phyloP scores from a whole-genome alignment of 768 basidiomycete species.

The Clavulina sp. region DNA sequence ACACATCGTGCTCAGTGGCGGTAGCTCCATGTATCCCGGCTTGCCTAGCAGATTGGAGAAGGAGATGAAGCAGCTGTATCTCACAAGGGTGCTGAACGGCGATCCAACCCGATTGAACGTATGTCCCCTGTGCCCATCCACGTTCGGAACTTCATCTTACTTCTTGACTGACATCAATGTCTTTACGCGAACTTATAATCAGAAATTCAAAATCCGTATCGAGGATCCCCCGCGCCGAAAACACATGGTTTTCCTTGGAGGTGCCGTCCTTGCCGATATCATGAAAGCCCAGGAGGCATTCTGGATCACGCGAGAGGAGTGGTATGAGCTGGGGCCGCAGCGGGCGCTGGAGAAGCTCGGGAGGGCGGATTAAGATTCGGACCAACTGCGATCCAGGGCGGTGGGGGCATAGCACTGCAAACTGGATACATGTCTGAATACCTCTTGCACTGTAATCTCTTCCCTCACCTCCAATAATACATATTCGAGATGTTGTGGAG shows the following conservation, averaged over 20 bases:
- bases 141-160: neutral
- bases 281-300: slow-evolving; percentile 92
- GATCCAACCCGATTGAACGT: slow-evolving; percentile 77
- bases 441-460: too few relatives aligned
- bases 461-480: too few relatives aligned
- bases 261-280: slow-evolving; percentile 95
- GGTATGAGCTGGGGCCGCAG: slow-evolving; percentile 70
- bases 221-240: slow-evolving; percentile 97
- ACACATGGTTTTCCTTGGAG: slow-evolving; percentile 98
- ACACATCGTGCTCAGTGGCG: slow-evolving; percentile 93
- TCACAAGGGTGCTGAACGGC: slow-evolving; percentile 71
- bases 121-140: slow-evolving; percentile 20
- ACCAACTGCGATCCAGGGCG: too few relatives aligned
- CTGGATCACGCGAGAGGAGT: slow-evolving; percentile 89
- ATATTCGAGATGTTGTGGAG: too few relatives aligned
- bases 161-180: neutral
- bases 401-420: too few relatives aligned
- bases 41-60: slow-evolving; percentile 93
- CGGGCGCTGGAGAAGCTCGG: slow-evolving; percentile 74
- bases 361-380: slow-evolving; percentile 23
- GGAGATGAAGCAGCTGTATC: slow-evolving; percentile 98
- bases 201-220: slow-evolving; percentile 99
- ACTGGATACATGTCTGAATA: too few relatives aligned
- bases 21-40: slow-evolving; percentile 98
- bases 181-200: neutral